Base-by-base conservation (phyloP, 805 yeast species). In the Wickerhamomyces pijperi region DNA sequence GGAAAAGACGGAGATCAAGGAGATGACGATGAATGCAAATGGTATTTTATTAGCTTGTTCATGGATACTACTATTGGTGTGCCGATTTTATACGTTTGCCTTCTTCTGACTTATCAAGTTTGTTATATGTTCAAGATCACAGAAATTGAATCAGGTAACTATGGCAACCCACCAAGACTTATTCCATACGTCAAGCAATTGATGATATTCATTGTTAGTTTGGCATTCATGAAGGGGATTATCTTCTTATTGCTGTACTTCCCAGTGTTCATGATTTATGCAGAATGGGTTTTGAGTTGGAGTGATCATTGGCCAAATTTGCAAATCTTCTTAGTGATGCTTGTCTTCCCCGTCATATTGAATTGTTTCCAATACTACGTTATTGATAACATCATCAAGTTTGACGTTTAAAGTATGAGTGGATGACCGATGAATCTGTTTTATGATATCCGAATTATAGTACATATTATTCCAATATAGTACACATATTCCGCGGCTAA, bases 31-130 rank as follows among this genome's bases (percentile, higher is more conserved):
- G 94, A 95, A 7, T 92, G 97, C 59, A 90, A 85, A 49, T 92
- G 96, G 92, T 90, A 92, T 63, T 90, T 90, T 54, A 64, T 92
- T 39, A 90, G 84, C 51, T 72, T 90, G 31, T 68, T 90, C 21
- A 73, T 90, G 54, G 98, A 90, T 58, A 88, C 97, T 33, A 90
- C 98, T 0, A 70, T 88, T 6, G 98, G 98, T 1, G 90, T 90
- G 3, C 94, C 94, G 6, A 72, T 90, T 2, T 61, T 82, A 19
- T 82, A 84, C 76, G 58, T 58, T 6, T 59, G 65, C 19, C 65
- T 88, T 21, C 70, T 70, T 42, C 44, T 65, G 3, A 64, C 78
- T 2, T 80, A 78, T 54, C 60, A 57, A 14, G 39, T 65, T 2
- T 72, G 58, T 25, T 46, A 42, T 16, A 38, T 37, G 31, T 50